Evolutionary conservation across 495 filamentous ascomycete species (phyloP).

Genomic region (Daldinia decipiens): DNA sequence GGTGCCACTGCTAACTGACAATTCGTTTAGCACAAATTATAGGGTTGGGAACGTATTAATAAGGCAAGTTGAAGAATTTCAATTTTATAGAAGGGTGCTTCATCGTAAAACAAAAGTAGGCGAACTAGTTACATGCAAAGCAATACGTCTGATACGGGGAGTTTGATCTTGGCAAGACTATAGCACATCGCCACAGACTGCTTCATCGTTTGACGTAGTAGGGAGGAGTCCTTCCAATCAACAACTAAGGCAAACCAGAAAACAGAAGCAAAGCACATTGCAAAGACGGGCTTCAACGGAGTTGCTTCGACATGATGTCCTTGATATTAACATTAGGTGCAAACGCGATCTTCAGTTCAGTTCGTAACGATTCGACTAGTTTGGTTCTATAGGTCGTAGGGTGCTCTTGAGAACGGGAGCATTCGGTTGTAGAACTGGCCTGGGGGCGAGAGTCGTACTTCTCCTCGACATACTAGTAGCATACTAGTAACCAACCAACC

Average conservation of each 20-base stretch:
- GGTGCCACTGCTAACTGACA: neutral
- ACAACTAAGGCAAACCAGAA: neutral
- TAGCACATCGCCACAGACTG: neutral
- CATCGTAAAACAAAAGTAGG: neutral
- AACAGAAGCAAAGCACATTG: neutral
- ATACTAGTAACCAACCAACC: neutral
- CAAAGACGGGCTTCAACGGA: neutral
- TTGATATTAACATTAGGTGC: neutral
- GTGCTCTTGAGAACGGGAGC: neutral
- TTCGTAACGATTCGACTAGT: neutral
- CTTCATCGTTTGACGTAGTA: neutral
- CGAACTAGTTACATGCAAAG: constrained; percentile 2
- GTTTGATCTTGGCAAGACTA: neutral
- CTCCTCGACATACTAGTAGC: neutral
- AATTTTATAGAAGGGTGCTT: neutral
- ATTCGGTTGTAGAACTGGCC: neutral
- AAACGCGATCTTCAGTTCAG: neutral
- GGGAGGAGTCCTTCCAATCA: neutral
- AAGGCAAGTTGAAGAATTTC: neutral
- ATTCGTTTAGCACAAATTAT: neutral
- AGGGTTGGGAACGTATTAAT: neutral
- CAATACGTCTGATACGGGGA: neutral
- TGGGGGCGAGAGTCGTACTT: neutral
- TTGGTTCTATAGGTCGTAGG: neutral
- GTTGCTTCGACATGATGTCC: neutral